Base-by-base conservation (phyloP, 2,329 filamentous ascomycete genomes). In the Samsoniella hepiali region DNA sequence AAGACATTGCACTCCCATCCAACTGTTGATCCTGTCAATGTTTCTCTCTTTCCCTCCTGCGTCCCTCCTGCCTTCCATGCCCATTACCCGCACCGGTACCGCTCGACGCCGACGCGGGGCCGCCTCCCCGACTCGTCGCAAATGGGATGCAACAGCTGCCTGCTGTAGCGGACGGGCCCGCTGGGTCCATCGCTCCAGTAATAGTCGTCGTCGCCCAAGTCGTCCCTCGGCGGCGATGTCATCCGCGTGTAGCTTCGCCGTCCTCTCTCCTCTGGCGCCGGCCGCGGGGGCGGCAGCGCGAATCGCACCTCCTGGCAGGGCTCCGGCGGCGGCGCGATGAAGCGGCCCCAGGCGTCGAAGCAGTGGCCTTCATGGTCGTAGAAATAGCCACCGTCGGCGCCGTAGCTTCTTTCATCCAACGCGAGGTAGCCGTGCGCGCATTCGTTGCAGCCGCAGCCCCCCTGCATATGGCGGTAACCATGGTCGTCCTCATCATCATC, bases 401-500 rank as follows among this genome's bases (percentile, higher is more conserved):
- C 55, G 36, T 56, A 32, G 45, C 45, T 29, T 11, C 9, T 15
- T 22, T 36, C 53, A 56, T 15, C 22, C 22, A 22, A 22, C 22
- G 11, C n/a, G 36, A 60, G n/a, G 34, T 22, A 22, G 15, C 27
- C 45, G 5, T 4, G 13, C 34, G 45, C 57, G 57, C 57, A 34
- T 1, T 13, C n/a, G 4, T 27, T 9, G 59, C 56, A 58, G 42
- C 17, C 49, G 10, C 36, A 27, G 13, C 56, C 32, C 2, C 42
- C n/a, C 11, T 31, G 56, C 3, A n/a, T n/a, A 3, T 58, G 56
- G 5, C 5, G 40, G 31, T 44, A n/a, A 50, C 31, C 32, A 3
- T 62, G 50, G 2, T 55, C 59, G 15, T 60, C 55, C 1, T 58
- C 55, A 6, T 47, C 36, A 31, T 59, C 44, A 29, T n/a, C 56